Evolutionary conservation across 495 filamentous ascomycete genomes (phyloP), one percentile per base, ranked within the genome.

Genomic region (Aspergillus sclerotioniger): DNA sequence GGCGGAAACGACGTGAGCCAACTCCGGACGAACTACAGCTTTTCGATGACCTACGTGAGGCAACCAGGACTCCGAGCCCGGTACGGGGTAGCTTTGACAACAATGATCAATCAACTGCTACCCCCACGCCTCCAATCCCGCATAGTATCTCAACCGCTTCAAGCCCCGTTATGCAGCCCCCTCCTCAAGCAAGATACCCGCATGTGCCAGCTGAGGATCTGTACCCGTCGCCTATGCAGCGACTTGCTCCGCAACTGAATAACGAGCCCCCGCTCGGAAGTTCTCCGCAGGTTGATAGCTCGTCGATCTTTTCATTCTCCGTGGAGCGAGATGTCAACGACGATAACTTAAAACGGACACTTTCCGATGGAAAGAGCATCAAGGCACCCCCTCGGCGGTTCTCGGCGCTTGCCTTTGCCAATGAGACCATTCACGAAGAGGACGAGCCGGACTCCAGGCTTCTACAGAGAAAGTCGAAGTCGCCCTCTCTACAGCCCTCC

Each of bases 241-340:
- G 62, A 10, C 37, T 33, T 46, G 67, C 60, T 8, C 56, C 60
- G 25, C 62, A 54, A 15, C 9, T 45, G 28, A 56, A 41, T 3
- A 48, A 59, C 12, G 54, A 59, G 25, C 41, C 39, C n/a, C 46
- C 49, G 13, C 43, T 58, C 8, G 54, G 52, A 6, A 70, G 63
- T 53, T 71, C 64, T 6, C 65, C 66, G 10, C 59, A 58, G 32
- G 65, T 70, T 6, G 74, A 77, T 32, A 71, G 73, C 52, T 71
- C 69, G 5, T 78, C 75, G 2, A 63, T 71, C 8, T 51, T 72
- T 3, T 77, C 75, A 6, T 79, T 66, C 60, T 62, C 59, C 10
- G 47, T 79, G n/a, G 76, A 79, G 35, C 74, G 76, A n/a, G 70
- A 75, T 43, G 63, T 78, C 51, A 71, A 78, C 39, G 67, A 71